phyloP scores from a whole-genome alignment of 345 rosid genomes.

The Firmiana major region DNA sequence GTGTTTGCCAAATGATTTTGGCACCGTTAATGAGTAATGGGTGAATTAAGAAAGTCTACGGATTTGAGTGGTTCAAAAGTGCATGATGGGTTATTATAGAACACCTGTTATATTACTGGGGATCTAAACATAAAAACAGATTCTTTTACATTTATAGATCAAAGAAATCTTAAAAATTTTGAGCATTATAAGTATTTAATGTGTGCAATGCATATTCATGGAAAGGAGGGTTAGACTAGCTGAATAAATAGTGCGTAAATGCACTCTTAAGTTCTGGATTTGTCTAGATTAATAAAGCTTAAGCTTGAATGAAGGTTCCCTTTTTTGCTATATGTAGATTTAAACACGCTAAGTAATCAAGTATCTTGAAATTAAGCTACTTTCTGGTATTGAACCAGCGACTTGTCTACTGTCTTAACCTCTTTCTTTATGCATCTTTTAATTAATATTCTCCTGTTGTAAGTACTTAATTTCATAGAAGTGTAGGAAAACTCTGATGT shows the following conservation, averaged over 20 bases:
- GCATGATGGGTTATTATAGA: background rate
- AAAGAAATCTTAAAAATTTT: background rate
- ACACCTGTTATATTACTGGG: background rate
- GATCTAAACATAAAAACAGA: background rate
- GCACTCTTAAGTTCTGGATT: background rate
- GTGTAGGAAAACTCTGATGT: background rate
- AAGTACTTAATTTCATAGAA: background rate
- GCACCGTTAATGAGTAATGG: background rate
- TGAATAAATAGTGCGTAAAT: background rate
- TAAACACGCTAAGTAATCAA: background rate
- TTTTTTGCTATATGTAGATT: background rate
- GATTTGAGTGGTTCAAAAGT: background rate
- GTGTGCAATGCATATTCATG: background rate
- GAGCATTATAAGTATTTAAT: background rate
- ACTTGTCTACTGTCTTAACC: background rate
- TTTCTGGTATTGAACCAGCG: background rate
- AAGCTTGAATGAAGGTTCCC: background rate
- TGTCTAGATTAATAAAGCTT: background rate
- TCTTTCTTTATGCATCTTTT: background rate
- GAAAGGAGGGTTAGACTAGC: background rate
- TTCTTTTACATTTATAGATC: background rate
- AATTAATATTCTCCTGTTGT: background rate
- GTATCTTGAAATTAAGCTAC: background rate
- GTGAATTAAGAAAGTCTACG: background rate
- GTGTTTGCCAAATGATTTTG: background rate